These are phyloP conservation scores for Eutreptiella sp. DNA, from an alignment of 208 protist species.

Conservation along the genomic window DNA sequence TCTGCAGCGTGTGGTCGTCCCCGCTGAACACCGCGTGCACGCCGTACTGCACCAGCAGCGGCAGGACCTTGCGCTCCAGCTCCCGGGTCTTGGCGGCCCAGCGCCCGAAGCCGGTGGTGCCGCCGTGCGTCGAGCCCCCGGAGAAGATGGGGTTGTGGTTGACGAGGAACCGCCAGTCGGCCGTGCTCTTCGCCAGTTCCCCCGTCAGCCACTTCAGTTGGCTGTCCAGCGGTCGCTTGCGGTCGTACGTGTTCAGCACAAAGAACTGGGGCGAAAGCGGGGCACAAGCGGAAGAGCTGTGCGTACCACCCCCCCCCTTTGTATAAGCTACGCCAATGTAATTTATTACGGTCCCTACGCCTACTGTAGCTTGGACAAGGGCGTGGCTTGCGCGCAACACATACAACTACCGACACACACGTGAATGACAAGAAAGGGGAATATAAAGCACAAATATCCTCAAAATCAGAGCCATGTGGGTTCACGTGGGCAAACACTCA, in stretches of 20 bases:
- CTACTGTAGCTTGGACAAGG: conserved; percentile 5
- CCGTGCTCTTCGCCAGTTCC: conserved; percentile 1
- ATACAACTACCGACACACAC: too few relatives aligned
- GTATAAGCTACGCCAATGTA: conserved; percentile 8
- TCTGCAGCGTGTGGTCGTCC: conserved; percentile 35
- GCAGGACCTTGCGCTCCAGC: neutral
- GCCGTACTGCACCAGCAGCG: conserved; percentile 8
- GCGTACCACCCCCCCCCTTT: neutral
- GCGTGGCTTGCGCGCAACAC: neutral
- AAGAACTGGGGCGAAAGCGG: neutral
- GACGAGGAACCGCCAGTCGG: conserved; percentile 34
- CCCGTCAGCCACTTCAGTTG: conserved; percentile 29
- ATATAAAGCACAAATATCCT: too few relatives aligned
- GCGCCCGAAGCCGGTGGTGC: neutral
- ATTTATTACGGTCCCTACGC: neutral
- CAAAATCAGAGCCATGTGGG: too few relatives aligned
- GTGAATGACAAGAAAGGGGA: too few relatives aligned
- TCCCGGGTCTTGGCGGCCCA: neutral
- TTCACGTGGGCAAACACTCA: too few relatives aligned
- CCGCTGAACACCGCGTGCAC: conserved; percentile 31
- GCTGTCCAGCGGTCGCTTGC: neutral
- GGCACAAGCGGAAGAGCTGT: neutral
- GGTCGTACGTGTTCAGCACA: too few relatives aligned
- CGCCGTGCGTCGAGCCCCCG: neutral
- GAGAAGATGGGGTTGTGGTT: conserved; percentile 37